phyloP scores from a whole-genome alignment of 495 filamentous ascomycete genomes.

The Hypoxylon fuscum region DNA sequence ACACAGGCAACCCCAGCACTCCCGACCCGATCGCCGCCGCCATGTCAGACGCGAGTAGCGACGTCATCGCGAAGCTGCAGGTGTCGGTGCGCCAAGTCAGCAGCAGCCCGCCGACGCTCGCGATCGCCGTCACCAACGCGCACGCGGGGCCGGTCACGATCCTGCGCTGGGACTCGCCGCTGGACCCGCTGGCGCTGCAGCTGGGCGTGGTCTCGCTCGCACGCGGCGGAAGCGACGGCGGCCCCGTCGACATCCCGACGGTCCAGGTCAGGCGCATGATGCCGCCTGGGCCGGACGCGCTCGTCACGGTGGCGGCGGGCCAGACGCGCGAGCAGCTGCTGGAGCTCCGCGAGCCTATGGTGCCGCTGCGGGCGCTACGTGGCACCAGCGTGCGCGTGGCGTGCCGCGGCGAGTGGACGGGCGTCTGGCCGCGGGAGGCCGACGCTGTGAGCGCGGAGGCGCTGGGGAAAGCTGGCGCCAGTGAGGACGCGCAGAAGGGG shows the following conservation, averaged over 20 bases:
- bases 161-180: slow-evolving; percentile 58
- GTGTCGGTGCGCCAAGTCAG: slow-evolving; percentile 43
- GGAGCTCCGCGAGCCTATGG: slow-evolving; percentile 36
- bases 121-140: slow-evolving; percentile 54
- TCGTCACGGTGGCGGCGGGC: slow-evolving; percentile 54
- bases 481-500: slow-evolving; percentile 36
- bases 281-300: slow-evolving; percentile 51
- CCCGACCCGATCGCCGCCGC: slow-evolving; percentile 24
- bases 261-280: slow-evolving; percentile 58
- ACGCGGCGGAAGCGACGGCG: slow-evolving; percentile 43
- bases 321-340: slow-evolving; percentile 40
- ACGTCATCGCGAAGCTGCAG: slow-evolving; percentile 40
- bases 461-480: slow-evolving; percentile 35
- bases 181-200: slow-evolving; percentile 57
- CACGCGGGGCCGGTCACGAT: slow-evolving; percentile 54
- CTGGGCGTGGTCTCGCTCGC: slow-evolving; percentile 57
- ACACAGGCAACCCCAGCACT: slow-evolving; percentile 23
- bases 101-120: slow-evolving; percentile 37
- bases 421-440: slow-evolving; percentile 41
- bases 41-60: slow-evolving; percentile 20
- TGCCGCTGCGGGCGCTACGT: slow-evolving; percentile 37
- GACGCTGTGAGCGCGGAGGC: slow-evolving; percentile 37
- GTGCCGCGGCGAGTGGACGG: slow-evolving; percentile 46
- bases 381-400: slow-evolving; percentile 33
- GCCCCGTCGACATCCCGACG: slow-evolving; percentile 47